Evolutionary conservation across 2,329 filamentous ascomycete species (phyloP).

Genomic region (Calonectria pseudoturangicola): DNA sequence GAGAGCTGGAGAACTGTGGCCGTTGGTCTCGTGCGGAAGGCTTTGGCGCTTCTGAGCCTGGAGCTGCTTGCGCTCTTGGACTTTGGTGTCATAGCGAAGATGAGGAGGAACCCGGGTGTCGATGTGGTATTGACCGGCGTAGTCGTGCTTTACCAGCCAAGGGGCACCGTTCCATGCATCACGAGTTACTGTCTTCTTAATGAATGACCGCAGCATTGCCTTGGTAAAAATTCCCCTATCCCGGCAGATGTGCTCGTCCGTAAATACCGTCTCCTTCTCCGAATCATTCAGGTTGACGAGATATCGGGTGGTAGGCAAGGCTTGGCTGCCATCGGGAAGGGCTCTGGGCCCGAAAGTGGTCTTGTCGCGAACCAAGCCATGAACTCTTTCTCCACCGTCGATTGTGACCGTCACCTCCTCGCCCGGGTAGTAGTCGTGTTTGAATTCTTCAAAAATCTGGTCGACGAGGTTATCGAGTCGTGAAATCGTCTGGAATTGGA

Average conservation of each 20-base stretch:
- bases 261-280: slow-evolving; percentile 84
- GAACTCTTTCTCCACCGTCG: slow-evolving; percentile 79
- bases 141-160: slow-evolving; percentile 92
- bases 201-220: slow-evolving; percentile 92
- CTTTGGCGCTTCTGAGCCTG: slow-evolving; percentile 79
- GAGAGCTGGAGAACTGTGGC: slow-evolving; percentile 56
- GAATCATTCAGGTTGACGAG: slow-evolving; percentile 84
- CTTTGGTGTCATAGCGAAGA: slow-evolving; percentile 86
- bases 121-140: slow-evolving; percentile 90
- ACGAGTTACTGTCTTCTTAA: slow-evolving; percentile 93
- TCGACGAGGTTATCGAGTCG: slow-evolving; percentile 89
- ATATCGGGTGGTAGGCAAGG: slow-evolving; percentile 85
- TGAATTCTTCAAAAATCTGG: slow-evolving; percentile 85
- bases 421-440: slow-evolving; percentile 92
- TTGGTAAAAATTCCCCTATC: slow-evolving; percentile 97
- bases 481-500: slow-evolving; percentile 92
- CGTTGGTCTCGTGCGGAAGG: slow-evolving; percentile 66
- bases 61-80: slow-evolving; percentile 84
- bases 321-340: slow-evolving; percentile 80
- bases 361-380: slow-evolving; percentile 89
- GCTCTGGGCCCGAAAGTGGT: slow-evolving; percentile 79
- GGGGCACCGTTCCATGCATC: slow-evolving; percentile 97
- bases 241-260: slow-evolving; percentile 87
- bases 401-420: slow-evolving; percentile 87
- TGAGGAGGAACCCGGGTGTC: slow-evolving; percentile 90